Conservation (phyloP, 78 protist species). For the Mastigamoeba balamuthi region DNA sequence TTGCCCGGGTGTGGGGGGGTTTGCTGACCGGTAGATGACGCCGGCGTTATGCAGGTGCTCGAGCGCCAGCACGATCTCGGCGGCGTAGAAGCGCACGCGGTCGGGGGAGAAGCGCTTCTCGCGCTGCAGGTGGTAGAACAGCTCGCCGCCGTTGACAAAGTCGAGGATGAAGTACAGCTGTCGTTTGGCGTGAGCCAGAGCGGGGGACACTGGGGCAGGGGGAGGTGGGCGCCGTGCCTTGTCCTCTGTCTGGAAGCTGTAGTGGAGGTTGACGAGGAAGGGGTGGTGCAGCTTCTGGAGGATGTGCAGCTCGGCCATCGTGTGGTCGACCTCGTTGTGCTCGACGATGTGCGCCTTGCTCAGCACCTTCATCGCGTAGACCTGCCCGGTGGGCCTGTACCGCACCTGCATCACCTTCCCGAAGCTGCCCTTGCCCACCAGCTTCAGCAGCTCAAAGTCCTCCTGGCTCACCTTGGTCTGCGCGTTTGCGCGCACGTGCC, state of each 20-base stretch:
- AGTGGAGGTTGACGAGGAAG: constrained; percentile 75
- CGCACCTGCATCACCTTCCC: constrained; percentile 84
- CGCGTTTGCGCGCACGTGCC: constrained; percentile 27
- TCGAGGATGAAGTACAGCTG: constrained; percentile 82
- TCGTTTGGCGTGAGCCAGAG: no score
- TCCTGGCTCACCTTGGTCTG: constrained; percentile 42
- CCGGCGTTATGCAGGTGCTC: constrained; percentile 79
- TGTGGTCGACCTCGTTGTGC: constrained; percentile 73
- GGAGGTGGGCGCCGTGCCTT: neutral
- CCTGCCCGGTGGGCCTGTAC: constrained; percentile 50
- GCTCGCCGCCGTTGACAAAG: constrained; percentile 82
- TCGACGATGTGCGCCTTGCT: constrained; percentile 58
- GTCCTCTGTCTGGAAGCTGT: constrained; percentile 82
- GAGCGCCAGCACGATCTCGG: constrained; percentile 78
- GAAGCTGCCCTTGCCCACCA: constrained; percentile 81
- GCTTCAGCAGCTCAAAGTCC: constrained; percentile 71
- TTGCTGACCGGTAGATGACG: constrained; percentile 66
- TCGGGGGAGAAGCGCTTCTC: constrained; percentile 67
- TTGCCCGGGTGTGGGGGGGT: no score
- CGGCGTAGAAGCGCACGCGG: constrained; percentile 71
- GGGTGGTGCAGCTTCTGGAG: constrained; percentile 50
- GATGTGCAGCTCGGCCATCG: constrained; percentile 44
- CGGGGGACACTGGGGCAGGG: neutral
- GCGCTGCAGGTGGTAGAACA: constrained; percentile 67
- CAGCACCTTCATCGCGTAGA: constrained; percentile 68